phyloP scores from a whole-genome alignment of 495 filamentous ascomycete genomes.

The Lindgomyces ingoldianus region DNA sequence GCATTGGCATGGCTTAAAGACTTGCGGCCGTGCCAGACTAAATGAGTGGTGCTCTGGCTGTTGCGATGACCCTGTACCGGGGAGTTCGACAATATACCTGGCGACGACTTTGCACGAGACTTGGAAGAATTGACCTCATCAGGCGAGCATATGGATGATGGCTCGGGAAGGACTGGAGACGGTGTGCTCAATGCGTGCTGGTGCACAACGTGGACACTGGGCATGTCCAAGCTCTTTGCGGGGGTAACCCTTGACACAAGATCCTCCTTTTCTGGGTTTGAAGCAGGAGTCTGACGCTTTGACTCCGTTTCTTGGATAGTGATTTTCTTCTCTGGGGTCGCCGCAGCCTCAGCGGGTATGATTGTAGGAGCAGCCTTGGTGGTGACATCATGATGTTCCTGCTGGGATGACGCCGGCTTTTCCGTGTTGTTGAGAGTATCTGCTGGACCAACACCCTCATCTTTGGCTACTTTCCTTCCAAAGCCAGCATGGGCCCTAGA shows the following conservation, averaged over 20 bases:
- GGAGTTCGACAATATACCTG: neutral
- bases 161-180: conserved; percentile 4
- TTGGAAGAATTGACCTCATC: conserved; percentile 8
- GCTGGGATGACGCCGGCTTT: neutral
- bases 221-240: neutral
- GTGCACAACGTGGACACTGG: neutral
- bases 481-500: conserved; percentile 5
- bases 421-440: neutral
- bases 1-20: neutral
- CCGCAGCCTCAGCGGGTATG: neutral
- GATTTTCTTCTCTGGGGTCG: neutral
- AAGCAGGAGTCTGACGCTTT: neutral
- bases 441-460: neutral
- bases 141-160: conserved; percentile 23
- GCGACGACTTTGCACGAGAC: conserved; percentile 9
- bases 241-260: neutral
- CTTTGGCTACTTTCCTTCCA: conserved; percentile 1
- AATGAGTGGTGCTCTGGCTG: conserved; percentile 33
- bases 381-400: neutral
- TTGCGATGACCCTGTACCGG: conserved; percentile 17
- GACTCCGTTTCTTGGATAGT: neutral
- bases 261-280: neutral
- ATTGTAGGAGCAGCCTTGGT: too few relatives aligned
- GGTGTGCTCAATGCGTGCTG: conserved; percentile 22
- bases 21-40: conserved; percentile 28